phyloP scores from a whole-genome alignment of 495 filamentous ascomycete genomes.

The Patellaria atrata region DNA sequence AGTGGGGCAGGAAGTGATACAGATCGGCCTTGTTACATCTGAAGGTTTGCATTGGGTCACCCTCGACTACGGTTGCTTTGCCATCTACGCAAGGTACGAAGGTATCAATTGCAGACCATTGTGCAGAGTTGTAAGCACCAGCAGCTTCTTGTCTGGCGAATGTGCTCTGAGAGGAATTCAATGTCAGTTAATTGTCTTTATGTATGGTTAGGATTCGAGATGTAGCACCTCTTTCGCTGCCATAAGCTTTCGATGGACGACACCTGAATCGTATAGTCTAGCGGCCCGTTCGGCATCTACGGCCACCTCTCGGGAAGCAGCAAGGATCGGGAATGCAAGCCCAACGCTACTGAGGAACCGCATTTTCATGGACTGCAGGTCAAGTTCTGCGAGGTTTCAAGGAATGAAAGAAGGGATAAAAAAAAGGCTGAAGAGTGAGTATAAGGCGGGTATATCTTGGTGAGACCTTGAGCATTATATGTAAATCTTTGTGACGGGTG shows the following conservation, averaged over 20 bases:
- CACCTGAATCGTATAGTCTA: conserved; percentile 15
- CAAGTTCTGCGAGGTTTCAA: no score
- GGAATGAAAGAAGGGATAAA: no score
- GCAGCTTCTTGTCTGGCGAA: conserved; percentile 5
- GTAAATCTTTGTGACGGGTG: no score
- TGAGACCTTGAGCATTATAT: no score
- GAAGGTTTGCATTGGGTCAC: conserved; percentile 35
- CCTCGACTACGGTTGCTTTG: conserved; percentile 24
- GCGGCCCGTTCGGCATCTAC: conserved; percentile 12
- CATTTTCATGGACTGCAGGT: no score
- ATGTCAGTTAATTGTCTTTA: no score
- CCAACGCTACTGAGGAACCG: conserved; percentile 5
- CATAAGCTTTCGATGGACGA: conserved; percentile 14
- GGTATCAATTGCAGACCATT: conserved; percentile 9
- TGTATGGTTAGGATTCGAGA: not conserved
- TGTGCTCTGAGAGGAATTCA: conserved; percentile 11
- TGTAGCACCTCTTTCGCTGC: conserved; percentile 11
- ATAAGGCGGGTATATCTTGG: no score
- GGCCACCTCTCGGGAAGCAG: conserved; percentile 8
- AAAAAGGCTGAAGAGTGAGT: no score
- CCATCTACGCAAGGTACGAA: conserved; percentile 33
- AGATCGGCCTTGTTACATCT: conserved; percentile 41
- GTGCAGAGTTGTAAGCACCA: conserved; percentile 9
- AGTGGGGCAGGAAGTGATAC: conserved; percentile 39
- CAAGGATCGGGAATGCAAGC: conserved; percentile 10